These are phyloP conservation scores for Yamadazyma nakazawae DNA, from an alignment of 805 yeast species.

Conservation along the genomic window DNA sequence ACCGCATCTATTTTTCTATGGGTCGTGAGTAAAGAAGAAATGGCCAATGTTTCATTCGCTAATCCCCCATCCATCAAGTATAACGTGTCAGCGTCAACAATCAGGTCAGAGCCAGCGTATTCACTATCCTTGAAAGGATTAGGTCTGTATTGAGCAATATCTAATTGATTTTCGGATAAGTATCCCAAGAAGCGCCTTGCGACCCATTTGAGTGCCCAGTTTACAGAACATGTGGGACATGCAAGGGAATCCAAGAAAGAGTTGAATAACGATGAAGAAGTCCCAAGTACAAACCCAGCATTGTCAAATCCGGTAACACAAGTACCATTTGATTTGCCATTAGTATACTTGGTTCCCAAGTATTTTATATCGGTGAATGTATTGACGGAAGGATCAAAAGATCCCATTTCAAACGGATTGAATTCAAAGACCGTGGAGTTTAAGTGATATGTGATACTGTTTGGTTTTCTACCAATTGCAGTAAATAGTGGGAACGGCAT, in stretches of 20 bases:
- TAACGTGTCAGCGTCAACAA: slow-evolving; percentile 24
- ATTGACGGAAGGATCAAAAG: slow-evolving; percentile 37
- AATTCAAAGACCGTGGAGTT: slow-evolving; percentile 41
- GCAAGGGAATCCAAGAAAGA: slow-evolving; percentile 31
- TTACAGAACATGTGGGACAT: slow-evolving; percentile 31
- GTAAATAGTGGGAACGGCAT: slow-evolving; percentile 41
- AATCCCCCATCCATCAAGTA: slow-evolving; percentile 40
- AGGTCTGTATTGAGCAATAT: slow-evolving; percentile 33
- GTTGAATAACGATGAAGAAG: slow-evolving; percentile 40
- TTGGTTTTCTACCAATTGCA: slow-evolving; percentile 36
- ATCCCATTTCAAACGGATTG: slow-evolving; percentile 42
- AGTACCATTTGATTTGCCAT: slow-evolving; percentile 27
- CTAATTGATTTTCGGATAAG: slow-evolving; percentile 25
- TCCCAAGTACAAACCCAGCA: slow-evolving; percentile 37
- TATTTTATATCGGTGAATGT: slow-evolving; percentile 36
- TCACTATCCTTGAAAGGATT: slow-evolving; percentile 35
- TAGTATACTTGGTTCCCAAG: slow-evolving; percentile 31
- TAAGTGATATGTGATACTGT: slow-evolving; percentile 25
- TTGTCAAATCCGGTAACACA: slow-evolving; percentile 39
- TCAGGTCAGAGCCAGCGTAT: slow-evolving; percentile 21
- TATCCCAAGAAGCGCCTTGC: slow-evolving; percentile 22
- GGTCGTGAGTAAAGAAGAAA: slow-evolving; percentile 30
- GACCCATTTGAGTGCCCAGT: slow-evolving; percentile 23
- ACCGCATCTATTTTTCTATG: slow-evolving; percentile 35
- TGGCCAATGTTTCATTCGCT: slow-evolving; percentile 35